Conservation (phyloP, 352 stramenopile species). For the Pythium aphanidermatum region DNA sequence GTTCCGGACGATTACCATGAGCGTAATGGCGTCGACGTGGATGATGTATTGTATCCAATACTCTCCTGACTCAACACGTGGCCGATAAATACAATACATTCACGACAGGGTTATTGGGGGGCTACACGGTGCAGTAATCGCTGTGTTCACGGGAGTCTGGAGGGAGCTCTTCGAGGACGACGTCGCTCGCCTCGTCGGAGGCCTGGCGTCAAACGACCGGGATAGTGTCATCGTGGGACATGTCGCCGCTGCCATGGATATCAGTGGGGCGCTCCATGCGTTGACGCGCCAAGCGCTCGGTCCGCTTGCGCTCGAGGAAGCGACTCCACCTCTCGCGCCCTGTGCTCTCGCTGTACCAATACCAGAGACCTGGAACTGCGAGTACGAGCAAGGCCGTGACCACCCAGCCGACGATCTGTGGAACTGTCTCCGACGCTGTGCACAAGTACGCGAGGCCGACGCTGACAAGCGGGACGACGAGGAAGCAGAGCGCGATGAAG, state of each 20-base stretch:
- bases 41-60: too few relatives aligned
- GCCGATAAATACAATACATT: too few relatives aligned
- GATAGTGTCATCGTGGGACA: slow-evolving; percentile 15
- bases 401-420: slow-evolving; percentile 14
- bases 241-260: not conserved
- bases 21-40: too few relatives aligned
- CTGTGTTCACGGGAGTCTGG: slow-evolving; percentile 25
- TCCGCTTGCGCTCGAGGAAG: slow-evolving; percentile 20
- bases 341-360: slow-evolving; percentile 14
- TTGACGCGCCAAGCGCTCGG: slow-evolving; percentile 8
- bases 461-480: slow-evolving; percentile 10
- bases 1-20: too few relatives aligned
- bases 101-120: too few relatives aligned
- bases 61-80: too few relatives aligned
- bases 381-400: slow-evolving; percentile 7
- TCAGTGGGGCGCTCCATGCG: not conserved
- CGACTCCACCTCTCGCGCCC: slow-evolving; percentile 16
- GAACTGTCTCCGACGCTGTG: slow-evolving; percentile 5
- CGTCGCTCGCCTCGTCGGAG: not conserved
- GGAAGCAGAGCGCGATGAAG: slow-evolving; percentile 17
- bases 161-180: slow-evolving; percentile 2
- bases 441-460: slow-evolving; percentile 27
- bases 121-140: too few relatives aligned
- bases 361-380: not conserved
- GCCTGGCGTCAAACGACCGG: slow-evolving; percentile 14